phyloP scores from a whole-genome alignment of 306 rosid species.

The Prunus padus region DNA sequence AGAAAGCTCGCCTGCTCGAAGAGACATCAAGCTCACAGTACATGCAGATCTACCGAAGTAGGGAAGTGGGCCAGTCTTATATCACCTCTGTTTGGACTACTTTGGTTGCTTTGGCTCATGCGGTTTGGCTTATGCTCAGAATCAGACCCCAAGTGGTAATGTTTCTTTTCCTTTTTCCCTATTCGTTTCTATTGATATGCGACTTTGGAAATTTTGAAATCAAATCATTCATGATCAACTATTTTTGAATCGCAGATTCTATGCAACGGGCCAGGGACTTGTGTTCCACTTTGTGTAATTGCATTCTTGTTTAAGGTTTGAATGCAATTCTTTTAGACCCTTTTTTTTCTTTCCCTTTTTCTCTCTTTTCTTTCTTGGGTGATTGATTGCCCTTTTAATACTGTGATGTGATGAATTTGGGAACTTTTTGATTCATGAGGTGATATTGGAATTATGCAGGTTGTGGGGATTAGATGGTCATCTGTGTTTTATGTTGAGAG shows the following conservation, averaged over 20 bases:
- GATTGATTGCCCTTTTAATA: not conserved
- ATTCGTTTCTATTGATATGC: constrained; percentile 7
- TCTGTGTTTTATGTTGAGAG: constrained; percentile 91
- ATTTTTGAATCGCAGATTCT: constrained; percentile 57
- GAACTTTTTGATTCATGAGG: constrained; percentile 22
- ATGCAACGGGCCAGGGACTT: constrained; percentile 97
- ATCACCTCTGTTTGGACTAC: constrained; percentile 90
- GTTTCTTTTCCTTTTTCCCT: not conserved
- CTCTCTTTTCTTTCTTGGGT: not conserved
- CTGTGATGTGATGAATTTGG: constrained; percentile 7
- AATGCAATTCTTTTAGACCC: not conserved
- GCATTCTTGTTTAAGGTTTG: constrained; percentile 82
- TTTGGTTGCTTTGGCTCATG: constrained; percentile 60
- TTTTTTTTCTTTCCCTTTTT: not conserved
- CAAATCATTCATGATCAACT: not conserved
- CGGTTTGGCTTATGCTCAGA: constrained; percentile 76
- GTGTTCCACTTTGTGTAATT: constrained; percentile 77
- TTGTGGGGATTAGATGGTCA: constrained; percentile 78
- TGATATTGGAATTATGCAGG: constrained; percentile 40
- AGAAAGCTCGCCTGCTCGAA: constrained; percentile 73
- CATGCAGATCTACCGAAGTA: constrained; percentile 85
- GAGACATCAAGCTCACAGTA: constrained; percentile 54
- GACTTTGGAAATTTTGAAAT: not conserved
- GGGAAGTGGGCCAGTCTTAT: constrained; percentile 96
- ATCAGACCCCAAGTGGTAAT: constrained; percentile 94